Evolutionary conservation across 441 rosid species (phyloP), one percentile per base, ranked within the genome.

Genomic region (Sinapis alba): DNA sequence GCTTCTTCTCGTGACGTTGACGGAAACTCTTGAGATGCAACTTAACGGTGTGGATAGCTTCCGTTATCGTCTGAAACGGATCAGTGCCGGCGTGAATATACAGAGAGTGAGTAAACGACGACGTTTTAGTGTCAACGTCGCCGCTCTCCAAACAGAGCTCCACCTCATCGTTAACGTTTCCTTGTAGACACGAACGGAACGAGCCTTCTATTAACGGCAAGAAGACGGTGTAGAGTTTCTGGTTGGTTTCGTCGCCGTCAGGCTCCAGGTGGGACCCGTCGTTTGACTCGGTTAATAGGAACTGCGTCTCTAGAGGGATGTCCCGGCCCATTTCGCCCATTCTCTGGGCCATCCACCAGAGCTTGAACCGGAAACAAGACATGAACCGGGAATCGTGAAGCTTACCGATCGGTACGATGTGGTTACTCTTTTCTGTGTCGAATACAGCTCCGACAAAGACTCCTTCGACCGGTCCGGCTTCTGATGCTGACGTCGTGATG

Each of bases 311-410:
- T 5, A 85, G 72, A 0, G 97, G 98, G 23, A 94, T 86, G 16
- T 94, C 94, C n/a, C 82, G 79, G 2, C 99, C 99, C 7, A 21
- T 73, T 70, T 86, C 84, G 0, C 99, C 99, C 98, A 92, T 90
- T 73, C 78, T 87, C 77, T 90, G 99, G 36, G 97, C 90, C 98
- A 94, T 94, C 98, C 99, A 94, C 93, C 91, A 94, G 2, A 94
- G 84, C 83, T 90, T 92, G 84, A 94, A 90, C 84, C 99, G 82
- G 78, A 94, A 94, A 78, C 89, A 84, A 16, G 97, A 87, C 94
- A 94, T 78, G 83, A 94, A 94, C 83, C 98, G 90, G 69, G 90
- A 90, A 41, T 83, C 85, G 6, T 83, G 85, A 0, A 92, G 78
- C 62, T 81, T 78, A 12, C 97, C 97, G 30, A 92, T 47, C 8